Evolutionary conservation across 2,329 filamentous ascomycete species (phyloP).

Genomic region (Aspergillus luchuensis): DNA sequence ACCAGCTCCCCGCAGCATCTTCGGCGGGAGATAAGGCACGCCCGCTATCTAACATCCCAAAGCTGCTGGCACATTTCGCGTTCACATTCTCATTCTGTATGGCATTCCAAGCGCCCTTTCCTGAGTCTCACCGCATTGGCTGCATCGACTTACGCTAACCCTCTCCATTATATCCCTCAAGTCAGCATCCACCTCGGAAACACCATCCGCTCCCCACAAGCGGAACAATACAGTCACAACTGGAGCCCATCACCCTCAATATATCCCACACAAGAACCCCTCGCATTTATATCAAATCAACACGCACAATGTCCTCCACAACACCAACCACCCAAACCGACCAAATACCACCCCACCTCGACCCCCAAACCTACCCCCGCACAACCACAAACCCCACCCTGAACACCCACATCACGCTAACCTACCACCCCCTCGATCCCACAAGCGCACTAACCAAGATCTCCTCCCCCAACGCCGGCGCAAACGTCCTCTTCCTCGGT

Average conservation of each 20-base stretch:
- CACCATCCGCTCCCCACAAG: too few relatives aligned
- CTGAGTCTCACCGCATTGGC: neutral
- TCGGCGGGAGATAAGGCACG: neutral
- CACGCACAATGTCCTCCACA: neutral
- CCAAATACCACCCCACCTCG: conserved; percentile 34
- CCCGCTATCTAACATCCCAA: neutral
- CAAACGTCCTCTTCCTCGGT: conserved; percentile 50
- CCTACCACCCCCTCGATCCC: conserved; percentile 44
- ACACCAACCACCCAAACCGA: neutral
- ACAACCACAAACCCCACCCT: conserved; percentile 29
- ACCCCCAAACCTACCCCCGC: conserved; percentile 46
- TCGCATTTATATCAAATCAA: neutral
- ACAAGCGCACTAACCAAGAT: conserved; percentile 37
- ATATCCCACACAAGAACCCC: neutral
- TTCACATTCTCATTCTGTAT: neutral
- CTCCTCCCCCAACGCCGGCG: conserved; percentile 46
- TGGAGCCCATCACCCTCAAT: neutral
- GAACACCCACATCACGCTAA: conserved; percentile 47
- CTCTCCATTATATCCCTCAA: too few relatives aligned
- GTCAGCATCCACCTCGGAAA: too few relatives aligned
- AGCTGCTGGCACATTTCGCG: neutral
- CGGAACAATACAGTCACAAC: neutral
- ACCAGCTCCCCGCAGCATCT: neutral
- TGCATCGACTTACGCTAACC: neutral
- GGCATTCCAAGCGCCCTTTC: neutral